These are phyloP conservation scores for Dactylorhiza incarnata DNA, from an alignment of 106 monocot genomes.

Conservation along the genomic window DNA sequence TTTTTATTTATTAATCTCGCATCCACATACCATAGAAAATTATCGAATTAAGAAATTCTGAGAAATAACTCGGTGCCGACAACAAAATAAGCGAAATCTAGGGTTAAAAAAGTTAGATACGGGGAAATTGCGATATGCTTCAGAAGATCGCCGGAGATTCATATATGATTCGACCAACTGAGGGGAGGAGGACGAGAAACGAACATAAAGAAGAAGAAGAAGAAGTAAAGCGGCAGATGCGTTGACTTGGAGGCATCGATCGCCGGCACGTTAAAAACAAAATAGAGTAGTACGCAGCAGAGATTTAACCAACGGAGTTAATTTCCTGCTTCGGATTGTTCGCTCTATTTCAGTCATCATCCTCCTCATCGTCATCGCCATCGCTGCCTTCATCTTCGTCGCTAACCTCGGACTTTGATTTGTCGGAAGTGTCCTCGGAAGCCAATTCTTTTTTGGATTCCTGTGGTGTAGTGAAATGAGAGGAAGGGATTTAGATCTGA, in stretches of 20 bases:
- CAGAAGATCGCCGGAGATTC: background rate
- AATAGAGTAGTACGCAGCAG: background rate
- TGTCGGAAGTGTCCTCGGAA: background rate
- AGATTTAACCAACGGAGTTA: background rate
- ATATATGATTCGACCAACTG: background rate
- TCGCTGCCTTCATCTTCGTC: conserved; percentile 5
- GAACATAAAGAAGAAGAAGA: background rate
- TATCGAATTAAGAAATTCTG: no score
- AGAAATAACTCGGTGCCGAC: no score
- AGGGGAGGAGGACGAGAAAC: background rate
- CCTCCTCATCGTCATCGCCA: background rate
- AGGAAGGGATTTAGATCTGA: background rate
- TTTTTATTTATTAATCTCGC: no score
- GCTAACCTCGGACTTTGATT: conserved; percentile 8
- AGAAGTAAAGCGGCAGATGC: background rate
- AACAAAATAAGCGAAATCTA: no score
- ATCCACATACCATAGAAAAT: no score
- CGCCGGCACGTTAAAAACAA: background rate
- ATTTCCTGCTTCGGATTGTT: background rate
- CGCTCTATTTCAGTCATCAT: background rate
- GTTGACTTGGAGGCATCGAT: background rate
- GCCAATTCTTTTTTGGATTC: background rate
- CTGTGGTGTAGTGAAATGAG: background rate
- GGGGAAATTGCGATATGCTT: background rate
- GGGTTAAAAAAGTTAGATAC: background rate